These are phyloP conservation scores for Chrysosporium keratinophilum DNA, from an alignment of 2,329 filamentous ascomycete species.

Conservation along the genomic window DNA sequence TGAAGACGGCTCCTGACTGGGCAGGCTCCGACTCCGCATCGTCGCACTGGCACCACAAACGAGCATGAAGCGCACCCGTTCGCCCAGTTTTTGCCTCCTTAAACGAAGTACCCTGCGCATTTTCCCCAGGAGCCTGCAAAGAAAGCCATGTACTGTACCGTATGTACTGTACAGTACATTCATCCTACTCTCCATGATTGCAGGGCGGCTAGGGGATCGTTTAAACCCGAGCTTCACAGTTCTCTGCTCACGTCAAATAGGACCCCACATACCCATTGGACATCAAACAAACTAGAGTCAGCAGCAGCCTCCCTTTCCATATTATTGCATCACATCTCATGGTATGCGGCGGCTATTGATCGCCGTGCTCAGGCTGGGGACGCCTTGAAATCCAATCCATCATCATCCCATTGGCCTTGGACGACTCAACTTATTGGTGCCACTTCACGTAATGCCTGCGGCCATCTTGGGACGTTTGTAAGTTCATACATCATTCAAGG, in stretches of 20 bases:
- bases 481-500: too few species aligned
- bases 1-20: neutral
- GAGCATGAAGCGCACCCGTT: neutral
- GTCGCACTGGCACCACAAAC: constrained; percentile 5
- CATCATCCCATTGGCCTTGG: neutral
- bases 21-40: neutral
- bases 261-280: too few species aligned
- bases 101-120: neutral
- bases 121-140: neutral
- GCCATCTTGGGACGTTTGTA: too few species aligned
- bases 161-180: too few species aligned
- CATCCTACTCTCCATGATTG: neutral
- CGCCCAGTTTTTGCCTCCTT: neutral
- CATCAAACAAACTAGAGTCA: too few species aligned
- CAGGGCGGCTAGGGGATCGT: neutral
- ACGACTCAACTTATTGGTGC: too few species aligned
- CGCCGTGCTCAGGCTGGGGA: neutral
- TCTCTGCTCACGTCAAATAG: too few species aligned
- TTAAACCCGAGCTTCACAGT: too few species aligned
- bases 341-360: neutral
- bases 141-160: too few species aligned
- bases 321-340: neutral
- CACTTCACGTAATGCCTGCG: too few species aligned
- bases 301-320: neutral
- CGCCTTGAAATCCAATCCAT: neutral